phyloP scores from a whole-genome alignment of 805 yeast genomes.

The Starmerella stigmatis region DNA sequence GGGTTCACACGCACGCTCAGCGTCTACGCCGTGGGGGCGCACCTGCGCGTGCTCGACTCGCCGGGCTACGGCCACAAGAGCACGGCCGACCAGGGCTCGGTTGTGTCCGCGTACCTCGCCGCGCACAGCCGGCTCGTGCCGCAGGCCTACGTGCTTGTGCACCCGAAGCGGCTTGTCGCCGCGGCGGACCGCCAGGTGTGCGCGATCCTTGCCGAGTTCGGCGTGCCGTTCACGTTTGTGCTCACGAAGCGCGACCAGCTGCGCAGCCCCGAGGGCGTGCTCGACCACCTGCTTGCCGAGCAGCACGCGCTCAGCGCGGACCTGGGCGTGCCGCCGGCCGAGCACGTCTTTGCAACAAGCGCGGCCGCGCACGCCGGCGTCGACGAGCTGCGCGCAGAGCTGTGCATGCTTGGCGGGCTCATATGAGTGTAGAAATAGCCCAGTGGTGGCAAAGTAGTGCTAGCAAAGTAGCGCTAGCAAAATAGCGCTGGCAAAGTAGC shows the following conservation, averaged over 20 bases:
- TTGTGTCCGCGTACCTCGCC: slow-evolving; percentile 52
- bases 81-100: slow-evolving; percentile 53
- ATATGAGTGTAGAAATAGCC: no score
- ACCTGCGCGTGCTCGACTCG: slow-evolving; percentile 61
- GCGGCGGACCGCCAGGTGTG: slow-evolving; percentile 47
- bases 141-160: slow-evolving; percentile 51
- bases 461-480: no score
- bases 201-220: slow-evolving; percentile 40
- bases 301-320: slow-evolving; percentile 1
- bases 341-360: slow-evolving; percentile 30
- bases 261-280: background rate
- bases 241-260: slow-evolving; percentile 60
- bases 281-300: slow-evolving; percentile 11
- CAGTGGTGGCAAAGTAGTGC: no score
- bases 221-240: slow-evolving; percentile 61
- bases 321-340: slow-evolving; percentile 21
- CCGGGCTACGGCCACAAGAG: slow-evolving; percentile 87
- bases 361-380: slow-evolving; percentile 22
- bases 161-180: slow-evolving; percentile 47
- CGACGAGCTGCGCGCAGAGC: slow-evolving; percentile 27
- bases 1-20: slow-evolving; percentile 52
- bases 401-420: slow-evolving; percentile 22
- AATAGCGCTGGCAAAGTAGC: no score
- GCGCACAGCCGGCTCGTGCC: slow-evolving; percentile 41
- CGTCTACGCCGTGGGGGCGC: slow-evolving; percentile 55